These are phyloP conservation scores for Helicocarpus griseus DNA, from an alignment of 2,329 filamentous ascomycete species.

Conservation along the genomic window DNA sequence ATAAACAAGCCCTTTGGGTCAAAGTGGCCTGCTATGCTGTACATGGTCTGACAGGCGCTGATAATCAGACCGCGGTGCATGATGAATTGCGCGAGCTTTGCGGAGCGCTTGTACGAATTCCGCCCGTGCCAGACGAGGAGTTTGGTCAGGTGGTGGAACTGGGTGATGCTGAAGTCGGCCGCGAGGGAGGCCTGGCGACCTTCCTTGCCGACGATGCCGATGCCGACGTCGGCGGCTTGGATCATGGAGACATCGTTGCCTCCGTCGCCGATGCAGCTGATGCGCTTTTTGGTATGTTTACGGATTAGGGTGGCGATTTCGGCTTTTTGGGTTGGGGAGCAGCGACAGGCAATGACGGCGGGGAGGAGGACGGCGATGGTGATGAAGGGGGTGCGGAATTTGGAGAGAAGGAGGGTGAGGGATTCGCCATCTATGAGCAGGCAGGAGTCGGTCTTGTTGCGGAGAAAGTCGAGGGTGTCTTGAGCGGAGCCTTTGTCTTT, in stretches of 20 bases:
- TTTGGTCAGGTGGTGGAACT: conserved; percentile 91
- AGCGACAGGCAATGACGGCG: conserved; percentile 90
- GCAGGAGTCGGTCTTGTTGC: conserved; percentile 75
- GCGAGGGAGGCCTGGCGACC: conserved; percentile 89
- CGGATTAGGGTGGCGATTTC: conserved; percentile 88
- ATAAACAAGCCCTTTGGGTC: conserved; percentile 91
- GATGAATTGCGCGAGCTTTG: conserved; percentile 94
- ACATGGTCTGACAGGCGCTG: conserved; percentile 92
- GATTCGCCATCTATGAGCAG: conserved; percentile 93
- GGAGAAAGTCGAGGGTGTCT: conserved; percentile 78
- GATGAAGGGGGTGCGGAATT: conserved; percentile 80
- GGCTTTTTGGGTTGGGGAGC: conserved; percentile 93
- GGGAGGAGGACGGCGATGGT: conserved; percentile 78
- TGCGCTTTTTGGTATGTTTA: conserved; percentile 81
- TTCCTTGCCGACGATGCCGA: conserved; percentile 97
- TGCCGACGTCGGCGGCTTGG: conserved; percentile 92
- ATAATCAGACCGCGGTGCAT: conserved; percentile 96
- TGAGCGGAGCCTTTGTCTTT: conserved; percentile 76
- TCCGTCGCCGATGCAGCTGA: conserved; percentile 95
- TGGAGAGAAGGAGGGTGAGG: conserved; percentile 67
- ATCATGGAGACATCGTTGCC: conserved; percentile 99
- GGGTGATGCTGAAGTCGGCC: conserved; percentile 91
- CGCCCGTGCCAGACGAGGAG: conserved; percentile 97
- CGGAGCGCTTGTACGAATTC: conserved; percentile 91
- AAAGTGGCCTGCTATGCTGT: conserved; percentile 84